Conservation (phyloP, 202 grass and related monocot species). For the Bolboschoenoplectus hybrid region DNA sequence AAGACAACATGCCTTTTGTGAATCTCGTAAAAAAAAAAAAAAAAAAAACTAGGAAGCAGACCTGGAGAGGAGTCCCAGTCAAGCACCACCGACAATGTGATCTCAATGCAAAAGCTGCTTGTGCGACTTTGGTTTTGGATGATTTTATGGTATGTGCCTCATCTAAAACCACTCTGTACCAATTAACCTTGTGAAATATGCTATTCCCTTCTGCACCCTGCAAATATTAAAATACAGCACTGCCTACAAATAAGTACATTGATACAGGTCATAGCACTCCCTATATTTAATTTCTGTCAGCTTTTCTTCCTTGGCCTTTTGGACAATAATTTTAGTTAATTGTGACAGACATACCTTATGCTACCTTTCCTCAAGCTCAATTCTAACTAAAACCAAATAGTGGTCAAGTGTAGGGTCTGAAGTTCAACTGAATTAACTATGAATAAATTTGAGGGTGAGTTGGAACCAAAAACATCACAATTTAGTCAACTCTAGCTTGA, state of each 20-base stretch:
- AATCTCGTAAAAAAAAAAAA: conserved; percentile 1
- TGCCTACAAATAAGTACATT: background rate
- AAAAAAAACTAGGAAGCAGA: conserved; percentile 33
- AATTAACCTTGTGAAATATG: conserved; percentile 75
- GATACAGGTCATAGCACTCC: background rate
- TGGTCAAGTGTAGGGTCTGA: background rate
- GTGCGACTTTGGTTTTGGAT: conserved; percentile 67
- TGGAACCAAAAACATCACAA: background rate
- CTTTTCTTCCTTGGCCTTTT: background rate
- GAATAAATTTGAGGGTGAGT: background rate
- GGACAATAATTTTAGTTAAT: background rate
- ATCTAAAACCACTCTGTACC: conserved; percentile 89
- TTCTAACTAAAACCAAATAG: background rate
- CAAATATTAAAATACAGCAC: conserved; percentile 14
- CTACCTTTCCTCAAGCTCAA: conserved; percentile 1
- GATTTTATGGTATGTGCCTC: conserved; percentile 92
- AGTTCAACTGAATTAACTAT: background rate
- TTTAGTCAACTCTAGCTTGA: background rate
- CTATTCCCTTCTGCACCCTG: conserved; percentile 55
- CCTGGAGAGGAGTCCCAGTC: conserved; percentile 89
- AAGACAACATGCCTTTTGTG: background rate
- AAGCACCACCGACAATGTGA: conserved; percentile 93
- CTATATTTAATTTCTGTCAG: conserved; percentile 13
- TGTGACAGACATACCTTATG: background rate
- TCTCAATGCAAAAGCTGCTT: conserved; percentile 67